Base-by-base conservation (phyloP, 345 rosid species). In the Stellera chamaejasme region DNA sequence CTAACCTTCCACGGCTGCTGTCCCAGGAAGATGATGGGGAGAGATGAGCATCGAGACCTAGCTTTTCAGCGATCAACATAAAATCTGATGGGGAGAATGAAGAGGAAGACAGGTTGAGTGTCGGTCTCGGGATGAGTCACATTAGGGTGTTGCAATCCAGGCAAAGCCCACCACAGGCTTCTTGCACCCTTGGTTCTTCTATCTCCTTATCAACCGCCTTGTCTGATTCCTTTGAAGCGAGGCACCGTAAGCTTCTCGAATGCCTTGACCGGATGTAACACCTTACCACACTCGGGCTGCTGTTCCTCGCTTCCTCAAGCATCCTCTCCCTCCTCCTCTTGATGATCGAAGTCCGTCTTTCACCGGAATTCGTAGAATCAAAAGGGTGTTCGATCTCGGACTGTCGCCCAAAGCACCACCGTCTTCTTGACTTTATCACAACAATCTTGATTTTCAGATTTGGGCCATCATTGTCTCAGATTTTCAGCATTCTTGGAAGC, bases 271-370 rank as follows among this genome's bases (percentile, higher is more conserved):
- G 88, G 66, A 67, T 88, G 81, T 89, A 65, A 72, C 58, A 92
- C 98, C 61, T 74, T 84, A 25, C 99, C 96, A 13, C 59, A 69
- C 47, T 81, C 79, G 48, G 90, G 84, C 62, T 77, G 52, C 94
- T 88, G 1, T 68, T 74, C 68, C 88, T 69, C 15, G 82, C 79
- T 45, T 74, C 82, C 69, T 84, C 94, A 59, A 89, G 78, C 45
- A 82, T 62, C 71, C 65, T 82, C 2, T 69, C 94, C 73, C 99
- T 86, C 71, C 81, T 62, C 32, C 99, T 86, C 83, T 92, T 93
- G 63, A 77, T 56, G 10, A 82, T 82, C 53, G 81, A 75, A 69
- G 19, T 43, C 11, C 72, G 80, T 1, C 41, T 49, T 51, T 59
- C 39, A 12, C 46, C 72, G 26, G 47, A 62, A n/a, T 58, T 69